Base-by-base conservation (phyloP, 345 rosid genomes). In the Carallia pectinifolia region DNA sequence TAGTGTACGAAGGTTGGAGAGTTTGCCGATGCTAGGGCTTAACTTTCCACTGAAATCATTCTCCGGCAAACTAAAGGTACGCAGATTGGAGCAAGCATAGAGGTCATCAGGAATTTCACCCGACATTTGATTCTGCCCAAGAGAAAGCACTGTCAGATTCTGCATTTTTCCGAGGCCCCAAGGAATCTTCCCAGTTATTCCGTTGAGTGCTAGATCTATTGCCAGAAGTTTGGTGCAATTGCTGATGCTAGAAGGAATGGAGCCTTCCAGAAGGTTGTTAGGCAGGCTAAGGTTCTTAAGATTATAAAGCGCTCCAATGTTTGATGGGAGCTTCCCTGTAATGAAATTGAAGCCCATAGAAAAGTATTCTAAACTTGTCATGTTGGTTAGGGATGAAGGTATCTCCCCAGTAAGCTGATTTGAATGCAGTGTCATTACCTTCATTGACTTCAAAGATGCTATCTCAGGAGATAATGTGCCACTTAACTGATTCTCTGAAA, bases 31-130 rank as follows among this genome's bases (percentile, higher is more conserved):
- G 23, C 77, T 71, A 61, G 96, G 90, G 58, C 82, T 89, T 40
- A 93, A 66, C 30, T 69, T 9, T 64, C 97, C 97, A 17, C 75
- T 87, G 64, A 93, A 82, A 63, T 83, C 81, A 81, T 88, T 93
- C 19, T 54, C 34, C 12, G 75, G 65, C 79, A 89, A 69, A 69
- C 62, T 71, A 30, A 88, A 72, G 34, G 1, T 0, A 13, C 4
- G 58, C 54, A 91, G 71, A 53, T 82, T 76, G 68, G 91, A 81
- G 77, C 96, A 91, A 64, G 88, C 82, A 81, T 83, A 93, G 70
- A 91, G 87, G 50, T 89, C 96, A 70, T 82, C 88, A 8, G 97
- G 93, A 44, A 93, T 84, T 68, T 88, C 92, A 31, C 97, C 96
- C 3, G 87, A 77, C 61, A 93, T 64, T 47, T 36, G 71, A 69